phyloP scores from a whole-genome alignment of 2,329 filamentous ascomycete species.

The Arthrinium puccinioides region DNA sequence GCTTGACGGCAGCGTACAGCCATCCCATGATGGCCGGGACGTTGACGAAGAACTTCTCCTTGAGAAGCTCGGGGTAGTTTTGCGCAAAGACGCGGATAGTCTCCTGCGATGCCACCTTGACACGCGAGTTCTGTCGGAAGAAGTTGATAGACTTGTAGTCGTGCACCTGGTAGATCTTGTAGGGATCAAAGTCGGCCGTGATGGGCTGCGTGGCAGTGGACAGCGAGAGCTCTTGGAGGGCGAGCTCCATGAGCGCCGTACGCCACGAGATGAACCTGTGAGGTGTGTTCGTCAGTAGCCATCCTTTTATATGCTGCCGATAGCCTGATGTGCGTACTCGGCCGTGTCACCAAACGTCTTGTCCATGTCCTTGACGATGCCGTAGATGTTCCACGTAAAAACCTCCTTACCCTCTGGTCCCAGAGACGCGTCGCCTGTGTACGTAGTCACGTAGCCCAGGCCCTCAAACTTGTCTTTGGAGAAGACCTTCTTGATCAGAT shows the following conservation, averaged over 20 bases:
- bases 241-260: conserved; percentile 82
- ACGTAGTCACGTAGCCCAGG: conserved; percentile 74
- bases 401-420: conserved; percentile 44
- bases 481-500: conserved; percentile 58
- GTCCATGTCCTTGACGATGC: conserved; percentile 73
- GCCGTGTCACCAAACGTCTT: conserved; percentile 75
- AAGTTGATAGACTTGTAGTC: conserved; percentile 88
- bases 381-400: conserved; percentile 92
- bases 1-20: conserved; percentile 68
- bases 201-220: conserved; percentile 61
- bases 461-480: conserved; percentile 64
- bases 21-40: conserved; percentile 89
- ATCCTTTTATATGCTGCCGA: not conserved
- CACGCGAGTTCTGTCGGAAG: conserved; percentile 68
- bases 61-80: conserved; percentile 83
- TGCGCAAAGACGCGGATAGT: conserved; percentile 75
- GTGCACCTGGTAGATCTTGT: conserved; percentile 88
- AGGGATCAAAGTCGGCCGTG: conserved; percentile 70
- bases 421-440: conserved; percentile 29
- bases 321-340: conserved; percentile 49
- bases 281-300: conserved; percentile 1
- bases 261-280: conserved; percentile 82
- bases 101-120: conserved; percentile 70
- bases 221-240: conserved; percentile 67
- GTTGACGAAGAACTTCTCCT: conserved; percentile 94